A percentile compares a stretch with the other conserved stretches of the same genome.
Evolutionary conservation across 108 stramenopile species (phyloP).

Genomic region (Schizochytrium sp.): DNA sequence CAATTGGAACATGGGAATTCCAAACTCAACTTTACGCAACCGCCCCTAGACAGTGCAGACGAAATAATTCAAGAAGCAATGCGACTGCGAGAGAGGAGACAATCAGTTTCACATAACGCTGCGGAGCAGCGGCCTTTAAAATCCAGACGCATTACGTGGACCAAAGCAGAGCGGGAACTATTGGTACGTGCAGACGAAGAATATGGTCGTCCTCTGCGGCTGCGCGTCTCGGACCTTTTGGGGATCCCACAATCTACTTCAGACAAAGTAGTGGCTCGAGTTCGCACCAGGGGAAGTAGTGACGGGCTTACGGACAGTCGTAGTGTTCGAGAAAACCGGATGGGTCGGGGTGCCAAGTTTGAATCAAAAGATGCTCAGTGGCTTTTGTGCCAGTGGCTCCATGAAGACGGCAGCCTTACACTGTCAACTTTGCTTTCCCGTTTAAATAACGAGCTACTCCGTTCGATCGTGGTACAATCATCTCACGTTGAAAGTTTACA

Average conservation of each 20-base stretch:
- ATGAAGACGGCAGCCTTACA: neutral
- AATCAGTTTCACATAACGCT: no score
- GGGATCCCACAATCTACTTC: conserved; percentile 14
- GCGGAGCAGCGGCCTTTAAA: neutral
- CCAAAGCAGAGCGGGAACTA: neutral
- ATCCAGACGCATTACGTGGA: neutral
- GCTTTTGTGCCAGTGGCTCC: conserved; percentile 24
- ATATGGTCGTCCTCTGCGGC: neutral
- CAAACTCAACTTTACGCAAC: no score
- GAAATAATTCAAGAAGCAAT: no score
- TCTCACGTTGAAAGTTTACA: neutral
- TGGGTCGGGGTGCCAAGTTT: conserved; percentile 20
- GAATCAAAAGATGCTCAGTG: conserved; percentile 29
- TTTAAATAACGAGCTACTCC: neutral
- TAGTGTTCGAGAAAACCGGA: neutral
- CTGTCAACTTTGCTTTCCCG: neutral
- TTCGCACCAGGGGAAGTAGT: neutral
- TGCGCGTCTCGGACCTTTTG: conserved; percentile 9
- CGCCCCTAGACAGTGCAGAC: no score
- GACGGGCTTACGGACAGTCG: conserved; percentile 10
- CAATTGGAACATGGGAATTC: no score
- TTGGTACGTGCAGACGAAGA: neutral
- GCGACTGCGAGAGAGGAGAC: no score
- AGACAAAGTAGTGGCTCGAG: conserved; percentile 18
- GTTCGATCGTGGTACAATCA: neutral